Evolutionary conservation across 2,329 filamentous ascomycete genomes (phyloP).

Genomic region (Ascochyta koolunga): DNA sequence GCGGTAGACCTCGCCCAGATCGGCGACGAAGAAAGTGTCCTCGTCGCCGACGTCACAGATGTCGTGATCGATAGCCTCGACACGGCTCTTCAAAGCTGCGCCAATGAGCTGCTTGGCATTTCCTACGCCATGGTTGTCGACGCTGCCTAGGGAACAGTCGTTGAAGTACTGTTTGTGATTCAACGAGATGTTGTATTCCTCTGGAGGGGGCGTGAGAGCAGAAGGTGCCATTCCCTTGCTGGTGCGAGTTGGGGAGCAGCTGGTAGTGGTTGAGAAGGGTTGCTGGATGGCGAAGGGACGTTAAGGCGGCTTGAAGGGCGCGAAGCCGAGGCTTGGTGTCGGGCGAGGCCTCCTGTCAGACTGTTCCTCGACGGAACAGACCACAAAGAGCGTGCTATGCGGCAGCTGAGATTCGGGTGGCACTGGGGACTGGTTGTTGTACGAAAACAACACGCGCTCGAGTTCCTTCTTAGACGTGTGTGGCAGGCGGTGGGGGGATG

Average conservation of each 20-base stretch:
- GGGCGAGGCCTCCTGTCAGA: conserved; percentile 91
- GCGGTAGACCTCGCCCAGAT: conserved; percentile 97
- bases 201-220: conserved; percentile 59
- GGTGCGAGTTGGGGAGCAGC: conserved; percentile 31
- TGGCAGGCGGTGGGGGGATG: conserved; percentile 53
- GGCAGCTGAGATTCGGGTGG: conserved; percentile 84
- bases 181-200: conserved; percentile 51
- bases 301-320: conserved; percentile 97
- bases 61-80: conserved; percentile 84
- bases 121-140: conserved; percentile 57
- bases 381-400: conserved; percentile 98
- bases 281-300: conserved; percentile 50
- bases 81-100: conserved; percentile 82
- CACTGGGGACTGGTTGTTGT: conserved; percentile 57
- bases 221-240: conserved; percentile 74
- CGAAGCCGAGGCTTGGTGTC: conserved; percentile 83
- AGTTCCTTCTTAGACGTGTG: conserved; percentile 44
- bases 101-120: conserved; percentile 81
- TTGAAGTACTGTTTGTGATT: conserved; percentile 40
- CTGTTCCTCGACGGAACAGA: conserved; percentile 99
- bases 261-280: conserved; percentile 12
- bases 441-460: conserved; percentile 52
- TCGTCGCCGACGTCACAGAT: conserved; percentile 90
- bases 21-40: conserved; percentile 97
- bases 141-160: conserved; percentile 39